Conservation (phyloP, 169 alveolate species). For the Eimeria acervulina region DNA sequence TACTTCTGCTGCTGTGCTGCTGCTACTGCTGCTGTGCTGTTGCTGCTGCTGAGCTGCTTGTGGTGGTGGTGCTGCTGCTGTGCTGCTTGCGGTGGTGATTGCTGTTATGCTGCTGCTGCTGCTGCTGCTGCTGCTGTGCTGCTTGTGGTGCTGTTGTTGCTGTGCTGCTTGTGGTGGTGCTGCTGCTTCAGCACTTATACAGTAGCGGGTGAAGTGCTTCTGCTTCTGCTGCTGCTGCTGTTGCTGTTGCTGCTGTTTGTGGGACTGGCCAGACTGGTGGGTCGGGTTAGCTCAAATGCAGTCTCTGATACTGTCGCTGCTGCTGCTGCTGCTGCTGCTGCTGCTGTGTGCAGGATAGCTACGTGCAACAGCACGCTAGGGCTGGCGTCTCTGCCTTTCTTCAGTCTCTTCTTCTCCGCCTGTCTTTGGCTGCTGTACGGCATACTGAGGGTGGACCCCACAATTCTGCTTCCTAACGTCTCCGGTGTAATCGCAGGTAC, state of each 20-base stretch:
- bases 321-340: constrained; percentile 34
- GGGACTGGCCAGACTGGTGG: neutral
- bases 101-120: neutral
- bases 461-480: constrained; percentile 69
- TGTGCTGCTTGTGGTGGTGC: no score
- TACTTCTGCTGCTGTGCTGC: constrained; percentile 13
- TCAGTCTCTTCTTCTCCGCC: constrained; percentile 73
- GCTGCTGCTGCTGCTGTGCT: neutral
- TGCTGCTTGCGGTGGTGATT: no score
- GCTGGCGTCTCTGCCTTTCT: constrained; percentile 45
- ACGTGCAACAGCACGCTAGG: constrained; percentile 72
- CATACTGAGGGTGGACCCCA: constrained; percentile 31
- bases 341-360: constrained; percentile 23
- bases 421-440: constrained; percentile 75
- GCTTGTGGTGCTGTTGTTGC: no score
- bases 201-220: no score
- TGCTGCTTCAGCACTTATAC: neutral
- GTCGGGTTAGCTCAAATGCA: no score
- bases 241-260: neutral
- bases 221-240: no score
- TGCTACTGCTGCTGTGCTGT: no score
- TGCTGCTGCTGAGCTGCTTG: constrained; percentile 30
- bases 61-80: no score
- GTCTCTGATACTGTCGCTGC: neutral
- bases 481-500: constrained; percentile 70